Evolutionary conservation across 805 yeast species (phyloP).

Genomic region (Sugiyamaella floridensis): DNA sequence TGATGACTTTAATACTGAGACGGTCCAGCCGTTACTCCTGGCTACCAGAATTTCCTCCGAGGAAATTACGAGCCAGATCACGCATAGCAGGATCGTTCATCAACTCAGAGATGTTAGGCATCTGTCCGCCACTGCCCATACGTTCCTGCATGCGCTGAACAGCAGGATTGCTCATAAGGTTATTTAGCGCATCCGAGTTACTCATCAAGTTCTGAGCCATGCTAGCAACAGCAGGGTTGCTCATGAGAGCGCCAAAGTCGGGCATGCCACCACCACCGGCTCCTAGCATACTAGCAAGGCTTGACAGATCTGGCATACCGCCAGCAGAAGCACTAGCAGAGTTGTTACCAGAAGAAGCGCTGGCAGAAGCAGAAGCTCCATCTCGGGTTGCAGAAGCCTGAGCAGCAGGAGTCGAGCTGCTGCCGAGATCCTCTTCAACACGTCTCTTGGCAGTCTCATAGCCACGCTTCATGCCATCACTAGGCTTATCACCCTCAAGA

Average conservation of each 20-base stretch:
- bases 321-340: constrained; percentile 29
- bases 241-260: constrained; percentile 61
- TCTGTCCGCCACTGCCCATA: constrained; percentile 48
- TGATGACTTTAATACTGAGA: background rate
- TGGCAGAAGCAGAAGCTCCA: constrained; percentile 30
- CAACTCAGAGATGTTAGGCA: constrained; percentile 59
- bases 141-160: constrained; percentile 77
- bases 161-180: constrained; percentile 74
- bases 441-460: constrained; percentile 88
- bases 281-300: constrained; percentile 44
- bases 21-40: background rate
- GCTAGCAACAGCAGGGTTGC: constrained; percentile 86
- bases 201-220: constrained; percentile 86
- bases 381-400: constrained; percentile 27
- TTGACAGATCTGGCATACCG: constrained; percentile 69
- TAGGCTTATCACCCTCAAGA: constrained; percentile 74
- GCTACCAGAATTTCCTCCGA: constrained; percentile 40
- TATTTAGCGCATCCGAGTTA: constrained; percentile 68
- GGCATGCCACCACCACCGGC: constrained; percentile 63
- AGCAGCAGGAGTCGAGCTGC: constrained; percentile 31
- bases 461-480: constrained; percentile 88
- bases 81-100: constrained; percentile 77
- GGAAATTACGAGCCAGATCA: constrained; percentile 63
- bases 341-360: background rate
- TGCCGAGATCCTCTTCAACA: constrained; percentile 58